Evolutionary conservation across 2,329 filamentous ascomycete genomes (phyloP), one percentile per base, ranked within the genome.

Genomic region (Exophiala viscosa): DNA sequence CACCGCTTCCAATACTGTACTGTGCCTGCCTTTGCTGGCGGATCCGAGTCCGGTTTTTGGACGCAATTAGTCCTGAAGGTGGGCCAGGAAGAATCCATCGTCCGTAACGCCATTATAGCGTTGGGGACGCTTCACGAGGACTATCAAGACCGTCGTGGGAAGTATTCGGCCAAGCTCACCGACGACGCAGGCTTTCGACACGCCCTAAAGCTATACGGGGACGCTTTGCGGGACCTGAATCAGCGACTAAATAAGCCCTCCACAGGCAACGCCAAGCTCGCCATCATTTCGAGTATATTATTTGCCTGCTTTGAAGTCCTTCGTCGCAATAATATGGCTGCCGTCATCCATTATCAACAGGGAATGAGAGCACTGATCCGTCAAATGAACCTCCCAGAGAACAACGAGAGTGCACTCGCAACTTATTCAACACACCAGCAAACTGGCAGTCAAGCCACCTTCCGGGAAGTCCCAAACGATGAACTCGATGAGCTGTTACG

Each of bases 41-140:
- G 83, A 64, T 87, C 87, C 55, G 81, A 86, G 63, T 80, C 77
- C 15, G 73, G 77, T 1, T 87, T 87, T 63, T 87, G 84, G 84
- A 82, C 76, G 1, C 73, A 76, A 39, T 77, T 78, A 32, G 82
- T 87, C 1, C 66, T 86, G 8, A 80, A 83, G 60, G 82, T 83
- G 65, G 85, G 82, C 47, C 81, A 86, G 58, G 73, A 75, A 0
- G 80, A 85, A 62, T 70, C 77, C 10, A 76, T 83, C 20, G 82
- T 87, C 53, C 78, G 80, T 10, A 82, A 86, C 65, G 81, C 83
- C 9, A 82, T 87, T 8, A 76, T 86, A 18, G 84, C 84, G 5
- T 70, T 87, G 6, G 84, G 83, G 13, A 82, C 83, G 3, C 69
- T 87, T 35, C 86, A 87, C 67, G 85, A 85, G 66, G 62, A 64